A percentile compares a stretch with the other conserved stretches of the same genome.
These are phyloP conservation scores for Metschnikowia henanensis DNA, from an alignment of 805 yeast genomes.

Conservation along the genomic window DNA sequence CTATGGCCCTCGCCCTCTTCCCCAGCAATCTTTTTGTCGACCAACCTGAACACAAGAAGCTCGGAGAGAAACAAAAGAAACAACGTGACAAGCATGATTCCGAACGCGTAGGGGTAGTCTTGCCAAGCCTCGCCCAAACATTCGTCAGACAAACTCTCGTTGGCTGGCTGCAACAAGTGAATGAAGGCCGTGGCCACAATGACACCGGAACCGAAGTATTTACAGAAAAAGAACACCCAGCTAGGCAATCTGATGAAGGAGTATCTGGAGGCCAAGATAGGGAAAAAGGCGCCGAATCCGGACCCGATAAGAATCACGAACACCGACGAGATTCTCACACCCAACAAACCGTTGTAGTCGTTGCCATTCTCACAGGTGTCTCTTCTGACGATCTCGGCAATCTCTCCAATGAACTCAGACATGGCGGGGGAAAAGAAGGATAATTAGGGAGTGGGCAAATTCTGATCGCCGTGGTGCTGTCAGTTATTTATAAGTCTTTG, in stretches of 20 bases:
- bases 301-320: slow-evolving; percentile 61
- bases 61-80: slow-evolving; percentile 54
- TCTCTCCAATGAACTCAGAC: slow-evolving; percentile 1
- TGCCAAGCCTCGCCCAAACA: slow-evolving; percentile 64
- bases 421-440: background rate
- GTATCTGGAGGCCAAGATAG: slow-evolving; percentile 57
- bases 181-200: slow-evolving; percentile 81
- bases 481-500: background rate
- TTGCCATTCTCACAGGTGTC: slow-evolving; percentile 41
- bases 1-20: slow-evolving; percentile 32
- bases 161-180: slow-evolving; percentile 71
- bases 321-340: slow-evolving; percentile 58
- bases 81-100: slow-evolving; percentile 49
- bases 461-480: background rate
- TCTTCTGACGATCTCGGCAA: slow-evolving; percentile 21
- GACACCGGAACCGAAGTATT: slow-evolving; percentile 83
- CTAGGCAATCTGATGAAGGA: slow-evolving; percentile 59
- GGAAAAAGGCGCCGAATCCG: slow-evolving; percentile 58
- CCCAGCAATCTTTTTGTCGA: slow-evolving; percentile 37
- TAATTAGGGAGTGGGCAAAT: background rate
- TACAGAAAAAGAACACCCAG: slow-evolving; percentile 65
- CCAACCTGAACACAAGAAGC: slow-evolving; percentile 46
- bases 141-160: slow-evolving; percentile 50
- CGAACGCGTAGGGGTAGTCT: slow-evolving; percentile 56
- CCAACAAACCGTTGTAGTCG: slow-evolving; percentile 47